Evolutionary conservation across 1,284 basidiomycete genomes (phyloP).

Genomic region (Fistulina hepatica): DNA sequence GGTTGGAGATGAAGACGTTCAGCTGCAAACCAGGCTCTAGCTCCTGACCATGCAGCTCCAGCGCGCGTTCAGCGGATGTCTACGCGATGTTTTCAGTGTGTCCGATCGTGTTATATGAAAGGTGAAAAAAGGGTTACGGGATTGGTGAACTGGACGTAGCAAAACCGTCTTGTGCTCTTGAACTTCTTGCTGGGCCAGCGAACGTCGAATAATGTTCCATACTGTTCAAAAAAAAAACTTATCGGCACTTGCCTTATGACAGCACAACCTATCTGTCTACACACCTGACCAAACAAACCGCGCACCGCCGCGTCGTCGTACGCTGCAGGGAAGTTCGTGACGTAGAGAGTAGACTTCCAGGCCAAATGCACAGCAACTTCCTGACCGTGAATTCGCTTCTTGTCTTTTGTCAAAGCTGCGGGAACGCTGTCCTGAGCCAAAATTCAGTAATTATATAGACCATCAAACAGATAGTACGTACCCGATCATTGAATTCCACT

Average conservation of each 20-base stretch:
- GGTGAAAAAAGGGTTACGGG: conserved; percentile 43
- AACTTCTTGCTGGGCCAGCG: conserved; percentile 98
- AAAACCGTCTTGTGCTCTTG: conserved; percentile 83
- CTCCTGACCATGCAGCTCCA: conserved; percentile 70
- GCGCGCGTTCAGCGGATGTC: conserved; percentile 66
- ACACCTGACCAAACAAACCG: conserved; percentile 67
- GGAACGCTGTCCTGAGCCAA: conserved; percentile 61
- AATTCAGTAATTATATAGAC: background rate
- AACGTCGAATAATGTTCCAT: conserved; percentile 85
- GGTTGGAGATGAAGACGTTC: conserved; percentile 85
- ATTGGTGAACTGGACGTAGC: conserved; percentile 85
- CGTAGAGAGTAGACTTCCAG: conserved; percentile 91
- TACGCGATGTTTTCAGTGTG: conserved; percentile 19
- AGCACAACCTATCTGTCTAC: background rate
- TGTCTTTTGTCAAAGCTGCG: conserved; percentile 85
- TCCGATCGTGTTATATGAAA: background rate
- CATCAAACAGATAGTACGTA: conserved; percentile 23
- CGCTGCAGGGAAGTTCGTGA: conserved; percentile 90
- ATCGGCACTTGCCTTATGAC: conserved; percentile 7
- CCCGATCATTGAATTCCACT: conserved; percentile 68
- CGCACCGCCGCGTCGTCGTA: conserved; percentile 75
- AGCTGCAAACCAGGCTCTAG: conserved; percentile 57
- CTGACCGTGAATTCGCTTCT: conserved; percentile 66
- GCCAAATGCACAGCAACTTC: conserved; percentile 81
- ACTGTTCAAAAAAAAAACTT: conserved; percentile 36